Conservation (phyloP, 108 stramenopile species). For the Stephanodiscus triporus region DNA sequence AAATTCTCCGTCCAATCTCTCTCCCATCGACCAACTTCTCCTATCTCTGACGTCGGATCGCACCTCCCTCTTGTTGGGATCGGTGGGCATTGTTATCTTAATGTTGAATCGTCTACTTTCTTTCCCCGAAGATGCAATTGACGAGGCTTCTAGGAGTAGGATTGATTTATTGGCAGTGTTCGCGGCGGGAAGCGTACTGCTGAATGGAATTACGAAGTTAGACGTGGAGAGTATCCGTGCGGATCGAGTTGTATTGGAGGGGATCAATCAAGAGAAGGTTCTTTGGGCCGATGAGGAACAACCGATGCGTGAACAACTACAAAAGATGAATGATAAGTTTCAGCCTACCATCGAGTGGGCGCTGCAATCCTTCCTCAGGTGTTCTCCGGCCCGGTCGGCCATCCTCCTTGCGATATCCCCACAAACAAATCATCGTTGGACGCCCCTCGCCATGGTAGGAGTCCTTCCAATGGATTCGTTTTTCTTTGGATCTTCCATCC, state of each 20-base stretch:
- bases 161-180: slow-evolving; percentile 79
- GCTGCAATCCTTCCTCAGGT: slow-evolving; percentile 59
- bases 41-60: slow-evolving; percentile 62
- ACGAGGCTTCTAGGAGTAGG: slow-evolving; percentile 42
- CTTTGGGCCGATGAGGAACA: slow-evolving; percentile 19
- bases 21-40: slow-evolving; percentile 30
- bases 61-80: slow-evolving; percentile 68
- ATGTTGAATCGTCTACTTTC: slow-evolving; percentile 59
- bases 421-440: slow-evolving; percentile 40
- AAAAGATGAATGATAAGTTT: slow-evolving; percentile 5
- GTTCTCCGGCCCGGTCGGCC: slow-evolving; percentile 75
- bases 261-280: slow-evolving; percentile 40
- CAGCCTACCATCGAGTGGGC: slow-evolving; percentile 55
- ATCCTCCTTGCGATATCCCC: slow-evolving; percentile 48
- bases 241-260: slow-evolving; percentile 72
- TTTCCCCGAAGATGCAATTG: slow-evolving; percentile 40
- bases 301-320: slow-evolving; percentile 2
- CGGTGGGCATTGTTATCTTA: slow-evolving; percentile 57
- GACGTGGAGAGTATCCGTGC: slow-evolving; percentile 75
- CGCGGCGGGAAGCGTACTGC: slow-evolving; percentile 76
- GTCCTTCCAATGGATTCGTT: slow-evolving; percentile 47
- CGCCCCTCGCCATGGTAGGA: slow-evolving; percentile 58
- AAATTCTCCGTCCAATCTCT: slow-evolving; percentile 14
- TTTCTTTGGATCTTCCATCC: slow-evolving; percentile 12
- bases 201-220: slow-evolving; percentile 81